Evolutionary conservation across 306 rosid species (phyloP).

Genomic region (Vigna radiata): DNA sequence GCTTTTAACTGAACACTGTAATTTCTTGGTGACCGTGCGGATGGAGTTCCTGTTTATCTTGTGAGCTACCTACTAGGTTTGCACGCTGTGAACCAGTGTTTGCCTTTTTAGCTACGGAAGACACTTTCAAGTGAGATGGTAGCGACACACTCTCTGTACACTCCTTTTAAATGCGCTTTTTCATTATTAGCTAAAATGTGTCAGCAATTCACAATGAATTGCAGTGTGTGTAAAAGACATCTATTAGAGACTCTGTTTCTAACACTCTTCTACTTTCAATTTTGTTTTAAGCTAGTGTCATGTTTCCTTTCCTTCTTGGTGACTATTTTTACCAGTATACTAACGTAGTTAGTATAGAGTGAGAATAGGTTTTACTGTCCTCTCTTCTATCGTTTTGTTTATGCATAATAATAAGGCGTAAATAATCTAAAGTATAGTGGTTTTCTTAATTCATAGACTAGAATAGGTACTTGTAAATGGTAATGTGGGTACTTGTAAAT

Average conservation of each 20-base stretch:
- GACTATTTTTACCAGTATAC: conserved; percentile 3
- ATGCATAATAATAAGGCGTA: conserved; percentile 8
- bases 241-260: no score
- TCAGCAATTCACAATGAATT: no score
- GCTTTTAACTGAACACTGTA: background rate
- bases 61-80: background rate
- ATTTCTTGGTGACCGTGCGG: background rate
- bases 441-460: background rate
- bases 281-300: conserved; percentile 1
- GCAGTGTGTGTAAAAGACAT: no score
- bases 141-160: no score
- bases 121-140: background rate
- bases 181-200: no score
- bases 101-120: background rate
- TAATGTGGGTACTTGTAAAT: no score
- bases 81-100: background rate
- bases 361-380: conserved; percentile 21
- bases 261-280: background rate
- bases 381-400: conserved; percentile 14
- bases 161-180: no score
- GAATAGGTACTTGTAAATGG: no score
- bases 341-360: conserved; percentile 4
- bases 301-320: background rate
- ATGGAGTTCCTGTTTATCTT: background rate
- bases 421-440: background rate